phyloP scores from a whole-genome alignment of 2,329 filamentous ascomycete species.

The Xylariaceae sp. region DNA sequence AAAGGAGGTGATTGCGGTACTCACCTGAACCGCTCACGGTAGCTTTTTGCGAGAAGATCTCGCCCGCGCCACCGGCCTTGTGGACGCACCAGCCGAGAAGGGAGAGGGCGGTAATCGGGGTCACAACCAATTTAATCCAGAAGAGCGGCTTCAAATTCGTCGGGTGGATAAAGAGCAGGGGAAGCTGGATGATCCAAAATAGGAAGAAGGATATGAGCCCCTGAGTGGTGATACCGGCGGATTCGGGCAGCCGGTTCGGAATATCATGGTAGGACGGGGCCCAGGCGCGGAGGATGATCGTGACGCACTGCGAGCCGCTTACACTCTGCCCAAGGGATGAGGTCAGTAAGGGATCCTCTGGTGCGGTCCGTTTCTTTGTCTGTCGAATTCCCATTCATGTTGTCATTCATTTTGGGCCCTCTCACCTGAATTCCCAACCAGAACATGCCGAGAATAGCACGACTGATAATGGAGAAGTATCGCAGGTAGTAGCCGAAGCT shows the following conservation, averaged over 20 bases:
- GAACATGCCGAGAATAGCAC: conserved; percentile 43
- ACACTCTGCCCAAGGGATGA: conserved; percentile 2
- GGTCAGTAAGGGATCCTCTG: background rate
- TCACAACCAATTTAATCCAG: conserved; percentile 43
- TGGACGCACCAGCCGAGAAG: conserved; percentile 60
- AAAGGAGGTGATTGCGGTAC: background rate
- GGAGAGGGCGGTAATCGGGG: conserved; percentile 56
- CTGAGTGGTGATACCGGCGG: conserved; percentile 49
- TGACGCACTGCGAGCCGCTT: conserved; percentile 41
- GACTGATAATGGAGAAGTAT: conserved; percentile 36
- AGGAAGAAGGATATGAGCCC: conserved; percentile 47
- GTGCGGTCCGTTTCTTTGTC: background rate
- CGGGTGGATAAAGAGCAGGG: conserved; percentile 31
- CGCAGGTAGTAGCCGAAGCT: conserved; percentile 45
- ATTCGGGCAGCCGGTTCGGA: conserved; percentile 45
- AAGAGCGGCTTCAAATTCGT: conserved; percentile 41
- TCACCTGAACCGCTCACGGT: conserved; percentile 34
- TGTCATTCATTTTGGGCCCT: background rate
- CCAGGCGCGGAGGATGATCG: conserved; percentile 41
- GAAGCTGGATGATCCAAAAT: conserved; percentile 43
- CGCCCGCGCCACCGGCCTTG: conserved; percentile 47
- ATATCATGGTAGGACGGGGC: conserved; percentile 53
- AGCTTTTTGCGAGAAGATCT: conserved; percentile 34
- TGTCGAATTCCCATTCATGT: no score
- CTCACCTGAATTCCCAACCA: conserved; percentile 55